Evolutionary conservation across 148 eudicot genomes (phyloP), one percentile per base, ranked within the genome.

Genomic region (Vaccinium corymbosum): DNA sequence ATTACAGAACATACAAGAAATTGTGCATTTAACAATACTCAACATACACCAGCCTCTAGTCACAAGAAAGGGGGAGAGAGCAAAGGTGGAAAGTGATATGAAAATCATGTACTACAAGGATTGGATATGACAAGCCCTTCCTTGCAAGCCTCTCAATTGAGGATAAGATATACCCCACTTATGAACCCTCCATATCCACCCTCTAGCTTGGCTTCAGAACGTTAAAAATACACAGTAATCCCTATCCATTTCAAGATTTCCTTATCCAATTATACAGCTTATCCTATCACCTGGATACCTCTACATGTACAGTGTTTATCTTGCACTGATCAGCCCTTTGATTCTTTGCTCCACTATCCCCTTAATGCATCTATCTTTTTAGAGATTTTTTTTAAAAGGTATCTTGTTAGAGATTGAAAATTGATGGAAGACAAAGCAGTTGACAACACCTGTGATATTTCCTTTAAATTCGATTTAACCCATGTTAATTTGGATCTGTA

Each of bases 81-180:
- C 70, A 64, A 42, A 42, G 46, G 6, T 42, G 46, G 6, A 42
- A 42, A 42, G 46, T 42, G 70, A 9, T 64, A 0, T 61, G 10
- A 3, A 64, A 64, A 64, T 7, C 68, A 7, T 61, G 68, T 1
- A 61, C 7, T 46, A n/a, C 57, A 9, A 62, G 71, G 86, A 84
- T 84, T 87, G 89, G 87, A 82, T 78, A 84, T 38, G 90, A 90
- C 90, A 46, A 7, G 85, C 61, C 56, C 85, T 70, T 35, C 46
- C 62, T 82, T 52, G 5, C n/a, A 29, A 83, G 86, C 88, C 92
- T 85, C 87, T 82, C 88, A 83, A 32, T 80, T 38, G 5, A 78
- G 82, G 89, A 90, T 89, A 87, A 87, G 92, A 81, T 90, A 55
- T 82, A 14, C 76, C 82, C 83, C 80, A 56, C 76, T 20, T 19